Evolutionary conservation across 1,284 basidiomycete genomes (phyloP).

Genomic region (Leccinum subspadiceum): DNA sequence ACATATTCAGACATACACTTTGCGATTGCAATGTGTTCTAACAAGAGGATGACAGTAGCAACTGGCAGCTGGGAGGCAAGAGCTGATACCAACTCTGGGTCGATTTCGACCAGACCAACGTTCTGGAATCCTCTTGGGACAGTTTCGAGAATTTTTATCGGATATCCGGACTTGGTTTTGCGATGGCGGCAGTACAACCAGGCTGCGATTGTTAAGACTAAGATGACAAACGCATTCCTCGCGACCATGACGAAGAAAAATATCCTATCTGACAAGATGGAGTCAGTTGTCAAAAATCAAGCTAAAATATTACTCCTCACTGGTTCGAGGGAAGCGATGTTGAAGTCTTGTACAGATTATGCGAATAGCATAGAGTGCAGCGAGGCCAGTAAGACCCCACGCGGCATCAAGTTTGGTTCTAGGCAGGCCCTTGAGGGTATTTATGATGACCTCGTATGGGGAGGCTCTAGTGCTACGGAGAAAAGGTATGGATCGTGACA

Average conservation of each 20-base stretch:
- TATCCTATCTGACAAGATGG: conserved; percentile 48
- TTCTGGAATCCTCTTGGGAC: conserved; percentile 86
- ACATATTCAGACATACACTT: conserved; percentile 55
- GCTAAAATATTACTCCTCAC: conserved; percentile 36
- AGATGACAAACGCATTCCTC: conserved; percentile 85
- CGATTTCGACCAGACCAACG: conserved; percentile 72
- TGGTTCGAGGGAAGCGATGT: conserved; percentile 64
- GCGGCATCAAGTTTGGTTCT: conserved; percentile 80
- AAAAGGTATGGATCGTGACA: neutral
- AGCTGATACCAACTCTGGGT: conserved; percentile 60
- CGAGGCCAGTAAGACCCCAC: conserved; percentile 80
- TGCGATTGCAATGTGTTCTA: conserved; percentile 97
- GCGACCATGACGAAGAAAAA: conserved; percentile 87
- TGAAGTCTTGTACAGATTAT: conserved; percentile 58
- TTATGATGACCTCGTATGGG: conserved; percentile 88
- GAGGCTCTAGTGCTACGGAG: conserved; percentile 70
- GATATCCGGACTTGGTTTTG: conserved; percentile 59
- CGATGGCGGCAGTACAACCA: conserved; percentile 79
- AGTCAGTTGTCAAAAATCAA: neutral
- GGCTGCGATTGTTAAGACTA: conserved; percentile 81
- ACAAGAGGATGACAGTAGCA: conserved; percentile 90
- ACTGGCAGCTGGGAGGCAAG: conserved; percentile 84
- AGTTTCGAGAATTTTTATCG: conserved; percentile 81
- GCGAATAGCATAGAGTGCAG: conserved; percentile 76
- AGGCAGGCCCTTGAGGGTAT: conserved; percentile 84